phyloP scores from a whole-genome alignment of 345 rosid species.

The Camelina neglecta region DNA sequence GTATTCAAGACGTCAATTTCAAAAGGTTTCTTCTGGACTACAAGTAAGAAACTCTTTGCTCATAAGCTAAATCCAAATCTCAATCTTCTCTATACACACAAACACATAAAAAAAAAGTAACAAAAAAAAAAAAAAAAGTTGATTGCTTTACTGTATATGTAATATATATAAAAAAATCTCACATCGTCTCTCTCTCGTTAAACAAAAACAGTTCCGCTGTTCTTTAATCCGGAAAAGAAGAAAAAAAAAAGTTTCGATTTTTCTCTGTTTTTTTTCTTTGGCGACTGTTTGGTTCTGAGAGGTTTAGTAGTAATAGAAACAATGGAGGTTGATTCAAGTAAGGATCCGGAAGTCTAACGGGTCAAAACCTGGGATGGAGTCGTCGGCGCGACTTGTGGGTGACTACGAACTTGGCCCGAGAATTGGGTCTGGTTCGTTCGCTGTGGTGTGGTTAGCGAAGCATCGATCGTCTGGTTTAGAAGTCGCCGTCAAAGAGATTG shows the following conservation, averaged over 20 bases:
- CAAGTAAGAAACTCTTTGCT: conserved; percentile 43
- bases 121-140: not conserved
- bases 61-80: conserved; percentile 36
- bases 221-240: not conserved
- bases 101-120: not conserved
- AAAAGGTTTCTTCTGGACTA: conserved; percentile 37
- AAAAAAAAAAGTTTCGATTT: conserved; percentile 14
- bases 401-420: conserved; percentile 70
- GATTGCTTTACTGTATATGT: conserved; percentile 30
- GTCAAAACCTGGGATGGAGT: conserved; percentile 54
- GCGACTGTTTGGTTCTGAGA: not conserved
- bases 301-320: conserved; percentile 17
- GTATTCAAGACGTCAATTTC: conserved; percentile 38
- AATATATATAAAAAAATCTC: conserved; percentile 14
- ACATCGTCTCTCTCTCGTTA: conserved; percentile 18
- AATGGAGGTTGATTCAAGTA: conserved; percentile 40
- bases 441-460: conserved; percentile 67
- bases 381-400: conserved; percentile 52
- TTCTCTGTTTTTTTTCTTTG: not conserved
- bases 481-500: conserved; percentile 83
- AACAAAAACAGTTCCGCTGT: conserved; percentile 33
- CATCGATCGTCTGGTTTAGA: conserved; percentile 59
- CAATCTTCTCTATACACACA: conserved; percentile 26
- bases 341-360: conserved; percentile 37
- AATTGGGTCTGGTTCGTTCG: conserved; percentile 83